Percentiles rank a stretch among this genome's conserved stretches.
These are phyloP conservation scores for Metarhizium brunneum DNA, from an alignment of 2,329 filamentous ascomycete species.

Conservation along the genomic window DNA sequence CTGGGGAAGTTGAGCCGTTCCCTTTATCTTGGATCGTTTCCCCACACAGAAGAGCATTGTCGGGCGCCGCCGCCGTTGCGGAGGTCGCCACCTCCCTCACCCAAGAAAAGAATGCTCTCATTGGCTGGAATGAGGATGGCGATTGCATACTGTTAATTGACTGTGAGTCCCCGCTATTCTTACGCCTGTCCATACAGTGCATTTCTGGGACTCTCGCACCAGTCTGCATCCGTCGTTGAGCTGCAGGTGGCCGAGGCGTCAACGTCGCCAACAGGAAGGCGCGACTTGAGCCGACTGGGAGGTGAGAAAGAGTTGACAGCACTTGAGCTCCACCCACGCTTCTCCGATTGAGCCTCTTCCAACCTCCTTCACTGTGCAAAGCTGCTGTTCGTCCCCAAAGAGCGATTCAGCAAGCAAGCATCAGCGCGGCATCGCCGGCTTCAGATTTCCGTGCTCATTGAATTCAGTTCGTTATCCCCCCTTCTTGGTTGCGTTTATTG, in stretches of 20 bases:
- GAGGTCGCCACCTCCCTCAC: constrained; percentile 25
- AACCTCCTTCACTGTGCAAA: constrained; percentile 6
- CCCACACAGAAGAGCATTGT: neutral
- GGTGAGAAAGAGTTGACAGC: neutral
- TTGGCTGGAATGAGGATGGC: neutral
- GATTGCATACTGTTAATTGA: neutral
- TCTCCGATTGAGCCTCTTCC: constrained; percentile 5
- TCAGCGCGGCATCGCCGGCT: constrained; percentile 14
- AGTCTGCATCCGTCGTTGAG: too few species aligned
- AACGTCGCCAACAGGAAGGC: neutral
- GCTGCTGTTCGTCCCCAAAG: constrained; percentile 2
- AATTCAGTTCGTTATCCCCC: constrained; percentile 24
- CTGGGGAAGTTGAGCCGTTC: neutral
- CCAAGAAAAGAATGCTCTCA: neutral
- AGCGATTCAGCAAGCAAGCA: constrained; percentile 7
- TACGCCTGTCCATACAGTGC: neutral
- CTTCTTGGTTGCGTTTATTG: constrained; percentile 7
- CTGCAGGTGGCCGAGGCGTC: too few species aligned
- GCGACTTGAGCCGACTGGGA: neutral
- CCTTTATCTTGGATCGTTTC: neutral
- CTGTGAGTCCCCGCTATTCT: neutral
- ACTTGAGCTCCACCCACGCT: constrained; percentile 5
- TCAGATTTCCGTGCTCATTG: constrained; percentile 18
- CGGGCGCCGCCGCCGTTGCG: constrained; percentile 10
- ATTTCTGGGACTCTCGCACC: neutral